Percentiles rank a stretch among this genome's conserved stretches.
phyloP scores from a whole-genome alignment of 768 basidiomycete species.

The Auricularia sp. region DNA sequence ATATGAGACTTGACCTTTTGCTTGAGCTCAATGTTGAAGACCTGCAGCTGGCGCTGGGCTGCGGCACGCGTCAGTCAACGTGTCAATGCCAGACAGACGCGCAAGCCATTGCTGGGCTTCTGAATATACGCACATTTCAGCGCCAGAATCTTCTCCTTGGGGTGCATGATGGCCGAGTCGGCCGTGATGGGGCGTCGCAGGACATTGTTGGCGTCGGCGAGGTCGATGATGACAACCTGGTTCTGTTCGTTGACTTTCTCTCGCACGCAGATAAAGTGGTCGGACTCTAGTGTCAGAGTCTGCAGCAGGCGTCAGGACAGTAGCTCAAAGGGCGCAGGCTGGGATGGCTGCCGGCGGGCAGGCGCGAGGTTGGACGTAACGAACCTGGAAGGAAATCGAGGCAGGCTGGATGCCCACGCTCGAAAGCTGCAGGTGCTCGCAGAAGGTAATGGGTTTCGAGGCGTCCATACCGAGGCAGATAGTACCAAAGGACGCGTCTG shows the following conservation, averaged over 20 bases:
- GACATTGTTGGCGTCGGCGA: conserved; percentile 94
- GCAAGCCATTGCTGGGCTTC: neutral
- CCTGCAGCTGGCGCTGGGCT: conserved; percentile 92
- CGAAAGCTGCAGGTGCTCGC: conserved; percentile 88
- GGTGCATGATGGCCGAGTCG: conserved; percentile 99
- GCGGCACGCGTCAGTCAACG: conserved; percentile 4
- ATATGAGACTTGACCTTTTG: conserved; percentile 94
- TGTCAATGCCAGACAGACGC: conserved; percentile 1
- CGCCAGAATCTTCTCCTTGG: conserved; percentile 90
- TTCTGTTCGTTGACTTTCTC: conserved; percentile 92
- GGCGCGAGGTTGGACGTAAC: conserved; percentile 13
- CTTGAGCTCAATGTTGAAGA: conserved; percentile 97
- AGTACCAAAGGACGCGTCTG: neutral
- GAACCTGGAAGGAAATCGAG: conserved; percentile 92
- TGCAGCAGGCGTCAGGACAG: conserved; percentile 21
- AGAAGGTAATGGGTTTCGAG: conserved; percentile 73
- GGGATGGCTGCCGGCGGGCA: neutral
- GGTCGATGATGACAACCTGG: conserved; percentile 98
- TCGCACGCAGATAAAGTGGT: conserved; percentile 95
- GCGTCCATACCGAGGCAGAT: conserved; percentile 4
- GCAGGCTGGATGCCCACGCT: conserved; percentile 92
- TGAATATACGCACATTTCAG: conserved; percentile 59
- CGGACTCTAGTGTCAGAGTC: conserved; percentile 93
- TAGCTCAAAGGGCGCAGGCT: conserved; percentile 15
- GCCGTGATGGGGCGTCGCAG: conserved; percentile 91